These are phyloP conservation scores for Podosphaera xanthii DNA, from an alignment of 2,329 filamentous ascomycete species.

Conservation along the genomic window DNA sequence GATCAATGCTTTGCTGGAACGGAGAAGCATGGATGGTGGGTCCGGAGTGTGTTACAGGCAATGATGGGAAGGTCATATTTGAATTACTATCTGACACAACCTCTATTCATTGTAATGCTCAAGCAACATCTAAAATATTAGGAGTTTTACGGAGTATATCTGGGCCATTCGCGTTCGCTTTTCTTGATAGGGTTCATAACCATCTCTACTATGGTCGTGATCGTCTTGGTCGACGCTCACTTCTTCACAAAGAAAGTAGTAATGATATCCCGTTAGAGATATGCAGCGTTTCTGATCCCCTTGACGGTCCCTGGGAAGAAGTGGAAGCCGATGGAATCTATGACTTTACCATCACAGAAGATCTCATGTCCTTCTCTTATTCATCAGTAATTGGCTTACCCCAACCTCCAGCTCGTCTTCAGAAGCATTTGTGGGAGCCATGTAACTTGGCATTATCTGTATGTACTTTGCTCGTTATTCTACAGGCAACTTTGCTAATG, in stretches of 20 bases:
- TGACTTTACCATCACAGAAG: slow-evolving; percentile 10
- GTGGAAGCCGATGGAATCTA: slow-evolving; percentile 72
- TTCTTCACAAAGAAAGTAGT: slow-evolving; percentile 35
- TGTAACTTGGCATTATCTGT: neutral
- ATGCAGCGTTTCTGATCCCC: slow-evolving; percentile 44
- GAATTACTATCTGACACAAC: slow-evolving; percentile 25
- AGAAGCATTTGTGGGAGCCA: slow-evolving; percentile 4
- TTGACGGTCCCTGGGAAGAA: slow-evolving; percentile 40
- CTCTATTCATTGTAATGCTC: slow-evolving; percentile 3
- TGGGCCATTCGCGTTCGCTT: slow-evolving; percentile 81
- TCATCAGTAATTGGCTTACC: neutral
- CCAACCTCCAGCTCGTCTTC: neutral
- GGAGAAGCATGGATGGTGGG: slow-evolving; percentile 76
- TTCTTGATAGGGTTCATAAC: slow-evolving; percentile 38
- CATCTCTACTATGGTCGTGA: slow-evolving; percentile 68
- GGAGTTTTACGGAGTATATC: slow-evolving; percentile 36
- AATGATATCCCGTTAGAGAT: slow-evolving; percentile 28
- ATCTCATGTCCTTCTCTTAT: neutral
- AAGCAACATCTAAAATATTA: slow-evolving; percentile 18
- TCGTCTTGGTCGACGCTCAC: slow-evolving; percentile 63
- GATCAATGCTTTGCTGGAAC: slow-evolving; percentile 79
- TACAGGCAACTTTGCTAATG: slow-evolving; percentile 1
- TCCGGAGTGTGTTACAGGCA: slow-evolving; percentile 36
- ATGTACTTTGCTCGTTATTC: neutral
- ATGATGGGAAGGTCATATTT: slow-evolving; percentile 57